Base-by-base conservation (phyloP, 768 basidiomycete species). In the Termitomyces sp. region DNA sequence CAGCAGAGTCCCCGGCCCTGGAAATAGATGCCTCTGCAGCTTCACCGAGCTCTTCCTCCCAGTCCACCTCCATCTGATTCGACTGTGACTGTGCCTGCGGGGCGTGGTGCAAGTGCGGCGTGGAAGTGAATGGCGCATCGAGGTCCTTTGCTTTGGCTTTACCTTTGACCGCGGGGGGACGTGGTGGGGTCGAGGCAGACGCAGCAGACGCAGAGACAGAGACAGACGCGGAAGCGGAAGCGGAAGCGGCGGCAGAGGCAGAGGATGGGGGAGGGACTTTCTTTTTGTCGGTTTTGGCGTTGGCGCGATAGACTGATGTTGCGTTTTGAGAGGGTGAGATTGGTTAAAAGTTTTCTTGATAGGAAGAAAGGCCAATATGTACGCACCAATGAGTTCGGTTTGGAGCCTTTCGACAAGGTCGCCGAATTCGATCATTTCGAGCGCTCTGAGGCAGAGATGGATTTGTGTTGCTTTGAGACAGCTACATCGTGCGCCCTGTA, bases 401-500 rank as follows among this genome's bases (percentile, higher is more conserved):
- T 88, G 84, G 4, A 92, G 76, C 43, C 75, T 74, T 34, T 83
- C 81, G 0, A 85, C 81, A 43, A 92, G 74, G 66, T 92, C 89
- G 2, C 83, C 82, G 62, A 93, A 87, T 62, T 92, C 87, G 36
- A 92, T 81, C 55, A 83, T 74, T 67, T 93, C 91, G 9, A 95
- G 79, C 0, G 91, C 95, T 67, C 89, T 91, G 60, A 86, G 0
- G 93, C 92, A 5, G 92, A 93, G 22, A 94, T 91, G 53, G 84
- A 85, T 55, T 79, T 83, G 68, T 93, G 90, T 66, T 92, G 89
- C 65, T 92, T 93, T 42, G 89, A 82, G 22, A 93, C 81, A 62
- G 95, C 91, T 18, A 95, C 87, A 61, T 95, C 94, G 62, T 95
- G 94, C 0, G 95, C 91, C 7, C 94, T 95, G 30, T 44, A 32